Conservation (phyloP, 2,329 filamentous ascomycete species). For the Scedosporium minutisporum region DNA sequence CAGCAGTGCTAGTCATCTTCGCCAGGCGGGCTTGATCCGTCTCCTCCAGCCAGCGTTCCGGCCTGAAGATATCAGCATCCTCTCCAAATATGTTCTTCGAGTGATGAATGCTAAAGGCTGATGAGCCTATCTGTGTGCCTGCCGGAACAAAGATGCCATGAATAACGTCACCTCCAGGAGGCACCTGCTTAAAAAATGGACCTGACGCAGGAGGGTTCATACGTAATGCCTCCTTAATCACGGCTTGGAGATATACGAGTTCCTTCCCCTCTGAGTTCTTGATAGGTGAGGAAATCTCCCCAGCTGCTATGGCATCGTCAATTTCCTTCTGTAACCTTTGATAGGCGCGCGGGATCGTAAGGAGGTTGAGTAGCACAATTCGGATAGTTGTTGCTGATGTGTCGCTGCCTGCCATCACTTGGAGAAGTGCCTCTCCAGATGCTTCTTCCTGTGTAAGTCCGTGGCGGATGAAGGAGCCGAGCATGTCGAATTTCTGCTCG, state of each 20-base stretch:
- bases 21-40: slow-evolving; percentile 22
- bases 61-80: slow-evolving; percentile 32
- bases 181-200: slow-evolving; percentile 23
- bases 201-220: slow-evolving; percentile 33
- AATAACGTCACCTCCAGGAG: slow-evolving; percentile 26
- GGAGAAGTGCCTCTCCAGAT: slow-evolving; percentile 21
- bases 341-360: slow-evolving; percentile 38
- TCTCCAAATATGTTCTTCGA: slow-evolving; percentile 25
- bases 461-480: slow-evolving; percentile 30
- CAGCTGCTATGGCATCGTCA: slow-evolving; percentile 19
- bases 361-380: slow-evolving; percentile 39
- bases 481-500: slow-evolving; percentile 24
- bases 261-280: slow-evolving; percentile 25
- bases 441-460: slow-evolving; percentile 21
- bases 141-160: slow-evolving; percentile 31
- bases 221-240: slow-evolving; percentile 38
- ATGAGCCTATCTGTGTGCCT: slow-evolving; percentile 34
- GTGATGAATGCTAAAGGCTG: slow-evolving; percentile 29
- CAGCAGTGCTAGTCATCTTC: slow-evolving; percentile 26
- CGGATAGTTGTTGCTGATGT: slow-evolving; percentile 28
- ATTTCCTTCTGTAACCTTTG: slow-evolving; percentile 38
- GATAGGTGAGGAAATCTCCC: slow-evolving; percentile 18
- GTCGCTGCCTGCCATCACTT: slow-evolving; percentile 28
- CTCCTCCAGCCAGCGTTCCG: slow-evolving; percentile 35
- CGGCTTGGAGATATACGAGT: slow-evolving; percentile 39